Evolutionary conservation across 2,329 filamentous ascomycete species (phyloP), one percentile per base, ranked within the genome.

Genomic region (Epichloe elymi): DNA sequence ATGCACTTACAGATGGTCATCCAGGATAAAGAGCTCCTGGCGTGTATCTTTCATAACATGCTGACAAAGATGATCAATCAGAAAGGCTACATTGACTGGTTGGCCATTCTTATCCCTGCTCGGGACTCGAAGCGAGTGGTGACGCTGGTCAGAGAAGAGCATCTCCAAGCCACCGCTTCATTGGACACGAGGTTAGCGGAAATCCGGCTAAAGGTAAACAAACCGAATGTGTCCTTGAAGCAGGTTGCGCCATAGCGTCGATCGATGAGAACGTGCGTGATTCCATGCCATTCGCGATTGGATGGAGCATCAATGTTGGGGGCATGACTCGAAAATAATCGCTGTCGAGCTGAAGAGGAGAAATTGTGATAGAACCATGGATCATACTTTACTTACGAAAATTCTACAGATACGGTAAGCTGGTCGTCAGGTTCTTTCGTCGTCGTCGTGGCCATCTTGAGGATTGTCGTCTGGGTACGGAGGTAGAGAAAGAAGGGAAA

Each of bases 151-250:
- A 35, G 83, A 81, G 70, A 98, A 98, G 57, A 98, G 83, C 72
- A 95, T 85, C 70, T 98, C 93, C 17, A 98, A 79, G 20, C 93
- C 93, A 55, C 93, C 93, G 57, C 93, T 90, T 59, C 46, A 41
- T 17, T 30, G 20, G 15, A 51, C 35, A 37, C 7, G 6, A 15
- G 7, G 52, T 51, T 23, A 54, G 52, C 37, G 6, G 19, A 10
- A 15, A 2, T 50, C 12, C 33, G 20, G 26, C 12, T 1, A 11
- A 12, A 45, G 19, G 40, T 1, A 45, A 33, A 11, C 23, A n/a
- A 12, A 19, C 12, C 11, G n/a, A 20, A 5, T 45, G 15, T 45
- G 10, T 15, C 11, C 7, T 15, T 5, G 30, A 3, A 23, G 30
- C 35, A 37, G 30, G 2, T 10, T 12, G 20, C 23, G 15, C 11